These are phyloP conservation scores for Agaricus subrufescens DNA, from an alignment of 768 basidiomycete genomes.

Conservation along the genomic window DNA sequence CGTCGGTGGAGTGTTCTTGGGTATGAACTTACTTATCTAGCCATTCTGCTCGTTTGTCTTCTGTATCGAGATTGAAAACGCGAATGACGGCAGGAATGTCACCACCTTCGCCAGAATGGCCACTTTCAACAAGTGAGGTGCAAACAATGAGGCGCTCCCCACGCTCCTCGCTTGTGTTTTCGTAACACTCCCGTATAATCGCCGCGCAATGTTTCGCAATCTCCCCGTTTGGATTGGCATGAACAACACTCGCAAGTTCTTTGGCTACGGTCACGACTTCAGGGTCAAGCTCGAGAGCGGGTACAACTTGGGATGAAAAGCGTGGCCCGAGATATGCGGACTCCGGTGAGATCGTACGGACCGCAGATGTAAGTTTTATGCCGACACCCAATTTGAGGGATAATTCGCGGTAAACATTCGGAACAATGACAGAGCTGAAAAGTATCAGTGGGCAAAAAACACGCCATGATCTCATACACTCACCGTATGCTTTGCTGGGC, in stretches of 20 bases:
- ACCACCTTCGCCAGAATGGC: constrained; percentile 42
- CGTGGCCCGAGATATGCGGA: constrained; percentile 53
- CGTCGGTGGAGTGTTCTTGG: neutral
- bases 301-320: constrained; percentile 50
- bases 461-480: neutral
- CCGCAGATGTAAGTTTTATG: constrained; percentile 52
- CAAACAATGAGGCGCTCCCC: constrained; percentile 53
- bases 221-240: constrained; percentile 40
- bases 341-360: constrained; percentile 56
- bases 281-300: constrained; percentile 41
- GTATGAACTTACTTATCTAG: constrained; percentile 36
- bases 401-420: constrained; percentile 36
- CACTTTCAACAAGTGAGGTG: constrained; percentile 51
- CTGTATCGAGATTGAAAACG: constrained; percentile 45
- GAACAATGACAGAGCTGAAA: constrained; percentile 49
- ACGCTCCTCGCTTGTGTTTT: constrained; percentile 39
- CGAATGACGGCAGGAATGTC: constrained; percentile 44
- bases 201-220: constrained; percentile 51
- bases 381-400: constrained; percentile 54
- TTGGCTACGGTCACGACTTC: constrained; percentile 48
- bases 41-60: constrained; percentile 45
- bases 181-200: constrained; percentile 50
- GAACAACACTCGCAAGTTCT: constrained; percentile 51
- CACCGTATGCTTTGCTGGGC: constrained; percentile 56
- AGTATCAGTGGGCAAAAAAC: neutral